Percentiles rank a stretch among this genome's conserved stretches.
Conservation (phyloP, 345 rosid genomes). For the Pseudoturritis turrita region DNA sequence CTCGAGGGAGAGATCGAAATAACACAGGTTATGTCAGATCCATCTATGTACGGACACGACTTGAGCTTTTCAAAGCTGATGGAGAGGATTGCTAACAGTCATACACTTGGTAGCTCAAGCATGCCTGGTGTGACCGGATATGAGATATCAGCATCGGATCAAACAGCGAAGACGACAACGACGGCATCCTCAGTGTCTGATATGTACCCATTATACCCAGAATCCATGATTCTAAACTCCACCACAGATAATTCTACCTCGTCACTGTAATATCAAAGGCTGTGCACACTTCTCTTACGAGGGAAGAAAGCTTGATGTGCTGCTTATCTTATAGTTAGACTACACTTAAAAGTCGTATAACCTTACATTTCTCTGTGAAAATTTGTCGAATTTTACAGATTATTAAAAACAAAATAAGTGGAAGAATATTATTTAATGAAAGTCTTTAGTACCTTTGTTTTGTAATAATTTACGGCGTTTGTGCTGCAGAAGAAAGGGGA, state of each 20-base stretch:
- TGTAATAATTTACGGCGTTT: too few relatives aligned
- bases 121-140: neutral
- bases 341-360: too few relatives aligned
- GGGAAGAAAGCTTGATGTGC: neutral
- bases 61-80: slow-evolving; percentile 16
- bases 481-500: slow-evolving; percentile 25
- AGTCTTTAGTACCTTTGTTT: too few relatives aligned
- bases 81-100: neutral
- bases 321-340: too few relatives aligned
- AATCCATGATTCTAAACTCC: neutral
- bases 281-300: neutral
- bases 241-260: neutral
- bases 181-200: neutral
- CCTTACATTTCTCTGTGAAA: too few relatives aligned
- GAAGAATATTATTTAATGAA: too few relatives aligned
- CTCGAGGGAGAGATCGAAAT: slow-evolving; percentile 31
- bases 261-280: neutral
- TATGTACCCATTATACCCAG: neutral
- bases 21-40: slow-evolving; percentile 15
- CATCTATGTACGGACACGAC: slow-evolving; percentile 19
- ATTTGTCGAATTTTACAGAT: too few relatives aligned
- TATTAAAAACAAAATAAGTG: too few relatives aligned
- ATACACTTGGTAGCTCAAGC: neutral
- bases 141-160: neutral
- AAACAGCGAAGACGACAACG: too few relatives aligned